Conservation (phyloP, 495 filamentous ascomycete species). For the Halenospora varia region DNA sequence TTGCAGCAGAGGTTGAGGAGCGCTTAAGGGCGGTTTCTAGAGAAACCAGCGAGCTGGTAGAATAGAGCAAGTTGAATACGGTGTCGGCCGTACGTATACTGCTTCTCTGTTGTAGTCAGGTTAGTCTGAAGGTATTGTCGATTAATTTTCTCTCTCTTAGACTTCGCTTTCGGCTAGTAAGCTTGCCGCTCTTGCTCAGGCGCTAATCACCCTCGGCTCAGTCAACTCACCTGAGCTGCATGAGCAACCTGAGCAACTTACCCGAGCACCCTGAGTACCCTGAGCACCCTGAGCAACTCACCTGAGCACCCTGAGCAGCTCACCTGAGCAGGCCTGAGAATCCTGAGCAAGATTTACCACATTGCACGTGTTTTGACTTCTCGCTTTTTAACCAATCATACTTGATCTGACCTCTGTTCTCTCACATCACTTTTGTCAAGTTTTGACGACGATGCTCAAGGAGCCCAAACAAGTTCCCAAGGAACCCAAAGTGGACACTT, state of each 20-base stretch:
- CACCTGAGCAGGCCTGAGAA: neutral
- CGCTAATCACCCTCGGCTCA: neutral
- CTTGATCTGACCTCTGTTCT: neutral
- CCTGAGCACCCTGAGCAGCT: neutral
- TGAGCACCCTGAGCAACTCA: neutral
- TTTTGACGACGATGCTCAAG: neutral
- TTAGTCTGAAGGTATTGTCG: neutral
- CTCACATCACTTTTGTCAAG: neutral
- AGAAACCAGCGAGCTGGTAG: no score
- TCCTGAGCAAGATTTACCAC: slow-evolving; percentile 12
- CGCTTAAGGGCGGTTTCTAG: no score
- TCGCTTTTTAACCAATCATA: neutral
- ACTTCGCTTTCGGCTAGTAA: neutral
- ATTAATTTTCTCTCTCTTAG: neutral
- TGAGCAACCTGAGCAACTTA: slow-evolving; percentile 11
- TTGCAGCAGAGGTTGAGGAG: no score
- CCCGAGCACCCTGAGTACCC: slow-evolving; percentile 10
- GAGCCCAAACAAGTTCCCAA: neutral
- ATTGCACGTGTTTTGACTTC: slow-evolving; percentile 4
- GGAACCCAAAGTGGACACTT: neutral
- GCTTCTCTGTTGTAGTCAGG: no score
- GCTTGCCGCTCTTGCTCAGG: neutral
- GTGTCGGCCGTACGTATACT: no score
- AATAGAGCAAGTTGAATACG: no score
- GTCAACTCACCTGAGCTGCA: slow-evolving; percentile 10